Evolutionary conservation across 2,329 filamentous ascomycete species (phyloP), one percentile per base, ranked within the genome.

Genomic region (Pseudogymnoascus sp.): DNA sequence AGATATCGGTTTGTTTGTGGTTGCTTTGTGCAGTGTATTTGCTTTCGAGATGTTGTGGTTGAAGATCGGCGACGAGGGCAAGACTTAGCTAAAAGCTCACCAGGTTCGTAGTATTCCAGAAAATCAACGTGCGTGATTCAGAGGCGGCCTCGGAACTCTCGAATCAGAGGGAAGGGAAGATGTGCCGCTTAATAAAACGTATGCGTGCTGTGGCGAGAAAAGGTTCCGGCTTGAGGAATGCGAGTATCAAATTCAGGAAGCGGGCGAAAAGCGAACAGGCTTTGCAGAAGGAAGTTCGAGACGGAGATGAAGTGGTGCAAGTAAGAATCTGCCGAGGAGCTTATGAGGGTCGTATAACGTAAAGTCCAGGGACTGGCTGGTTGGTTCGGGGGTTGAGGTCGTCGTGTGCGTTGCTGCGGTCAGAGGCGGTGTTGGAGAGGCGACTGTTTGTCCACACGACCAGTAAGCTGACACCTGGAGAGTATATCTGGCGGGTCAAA

Each of bases 81-180:
- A 64, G 64, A 62, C 64, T 65, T 64, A 65, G 63, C 64, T 62
- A 65, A 65, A 64, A 65, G 64, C 64, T 65, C 64, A 59, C 64
- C 64, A 53, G 9, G 15, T 53, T 31, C 46, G 46, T 31, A 53
- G 26, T 53, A 53, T 53, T 53, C 46, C 46, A 53, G 46, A 53
- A 53, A 53, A 53, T 9, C 44, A 53, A 13, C 46, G 46, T 53
- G n/a, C n/a, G 23, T 29, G 44, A 53, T 53, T 53, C 17, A 26
- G 46, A 53, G 11, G 46, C 46, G 46, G 7, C 26, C 46, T 31
- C 46, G 26, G 26, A 21, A 19, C 26, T 53, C 46, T 53, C 23
- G 46, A 31, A 53, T 53, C 46, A 53, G 46, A 53, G 46, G 26
- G 26, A 29, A 31, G 3, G 23, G 26, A 4, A 53, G 7, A 19